Evolutionary conservation across 441 rosid genomes (phyloP), one percentile per base, ranked within the genome.

Genomic region (Bocquillonia castaneifolia): DNA sequence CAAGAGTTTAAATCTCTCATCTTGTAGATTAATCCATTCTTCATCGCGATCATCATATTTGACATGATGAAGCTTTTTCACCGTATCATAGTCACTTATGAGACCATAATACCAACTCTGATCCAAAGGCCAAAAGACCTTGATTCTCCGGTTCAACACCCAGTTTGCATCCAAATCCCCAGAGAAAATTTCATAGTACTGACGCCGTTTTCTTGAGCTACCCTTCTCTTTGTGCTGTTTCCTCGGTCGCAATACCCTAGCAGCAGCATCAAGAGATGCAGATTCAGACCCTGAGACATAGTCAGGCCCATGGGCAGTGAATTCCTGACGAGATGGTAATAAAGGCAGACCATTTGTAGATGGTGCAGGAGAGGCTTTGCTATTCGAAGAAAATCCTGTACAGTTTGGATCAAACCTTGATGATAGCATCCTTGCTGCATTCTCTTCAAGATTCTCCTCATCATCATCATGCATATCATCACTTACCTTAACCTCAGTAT

Each of bases 31-130:
- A 42, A 93, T 87, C 99, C 99, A 93, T 72, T 93, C 99, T 77
- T 93, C 97, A 72, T 93, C 97, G 2, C 97, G 92, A 71, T 93
- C 99, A 78, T 93, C 96, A 84, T 93, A 93, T 77, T 91, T 91
- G 34, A 93, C 84, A 80, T 93, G 99, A 80, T 93, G 93, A 77
- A 85, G 88, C 69, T 84, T 87, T 78, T 74, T 88, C 68, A 83
- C 92, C 53, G 74, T 77, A 74, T 93, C 89, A 66, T 88, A 93
- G 70, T 82, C 90, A 72, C 80, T 83, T 56, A 91, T 85, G 63
- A 88, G 89, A 58, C 99, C 99, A 84, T 73, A 78, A 73, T 93
- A 93, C 99, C 97, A 93, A 60, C 72, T 81, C 84, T 88, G 74
- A 73, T 91, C 99, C 86, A 93, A 74, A 69, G 99, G 99, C 97